Base-by-base conservation (phyloP, 805 yeast genomes). In the Blastobotrys mokoenaii region DNA sequence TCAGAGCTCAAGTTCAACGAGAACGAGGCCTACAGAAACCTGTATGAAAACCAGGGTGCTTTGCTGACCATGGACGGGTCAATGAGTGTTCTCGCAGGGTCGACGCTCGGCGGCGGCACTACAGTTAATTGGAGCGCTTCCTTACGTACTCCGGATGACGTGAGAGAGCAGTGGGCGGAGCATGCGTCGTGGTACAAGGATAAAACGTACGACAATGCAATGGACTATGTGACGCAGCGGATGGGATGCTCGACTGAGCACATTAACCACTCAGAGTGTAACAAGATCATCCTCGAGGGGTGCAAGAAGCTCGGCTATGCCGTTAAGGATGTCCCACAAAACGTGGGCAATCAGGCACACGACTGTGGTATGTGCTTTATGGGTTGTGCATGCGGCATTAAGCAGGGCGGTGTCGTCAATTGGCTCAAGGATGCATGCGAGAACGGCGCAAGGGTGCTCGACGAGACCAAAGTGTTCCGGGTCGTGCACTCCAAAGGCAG, bases 41-140 rank as follows among this genome's bases (percentile, higher is more conserved):
- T 71, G 40, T 74, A 64, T 52, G 79, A 76, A 53, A 46, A 50
- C 7, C 56, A 58, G 1, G 79, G 77, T 1, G 41, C 55, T 1
- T 4, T 74, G 2, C 42, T 65, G n/a, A 51, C 71, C 5, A 50
- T 51, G 7, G 68, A 67, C 49, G 65, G 63, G 38, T 66, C 66
- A 38, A 41, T 67, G 11, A 46, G 63, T 9, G 49, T 73, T 2
- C 54, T 74, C 38, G 77, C 80, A 0, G 81, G 80, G 5, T 51
- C 77, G 2, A 73, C 76, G 0, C 71, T 76, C 45, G 81, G 81
- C 5, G 81, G 80, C 11, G 80, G 80, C 5, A 64, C 76, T 5
- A 73, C 80, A 11, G 71, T 76, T 37, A 76, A 76, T 60, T 76
- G 81, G 81, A 69, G 74, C 10, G 79, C 80, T 14, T 65, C 73